Evolutionary conservation across 2,329 filamentous ascomycete species (phyloP), one percentile per base, ranked within the genome.

Genomic region (Aphanoascus verrucosus): DNA sequence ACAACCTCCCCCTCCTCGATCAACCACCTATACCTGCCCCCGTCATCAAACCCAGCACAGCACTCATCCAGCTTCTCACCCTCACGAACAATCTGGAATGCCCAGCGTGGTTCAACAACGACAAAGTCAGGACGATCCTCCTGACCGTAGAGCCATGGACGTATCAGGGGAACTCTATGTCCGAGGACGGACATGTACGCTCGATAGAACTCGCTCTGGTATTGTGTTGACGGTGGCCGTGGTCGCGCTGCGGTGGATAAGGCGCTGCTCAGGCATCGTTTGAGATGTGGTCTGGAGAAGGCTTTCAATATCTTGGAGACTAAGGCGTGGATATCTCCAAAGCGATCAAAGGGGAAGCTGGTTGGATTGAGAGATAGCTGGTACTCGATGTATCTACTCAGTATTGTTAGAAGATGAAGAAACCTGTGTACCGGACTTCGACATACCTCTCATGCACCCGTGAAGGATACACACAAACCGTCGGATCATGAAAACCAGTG

Each of bases 41-140:
- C 17, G 3, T 23, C 38, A 23, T 49, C 41, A 38, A 61, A 61
- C 42, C 57, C 44, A 14, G 46, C 19, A 46, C 56, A 61, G 32
- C 58, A 56, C 34, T 56, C 55, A 12, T 38, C 15, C 8, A 61
- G 46, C 32, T 52, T 32, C 47, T 58, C 47, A 14, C 56, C 59
- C n/a, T 61, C 58, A 6, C 58, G 53, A 11, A 60, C 47, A 12
- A 61, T 40, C 47, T 61, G 57, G 17, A 61, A 52, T 12, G 55
- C 59, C 59, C 59, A 61, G 41, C 44, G 19, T 2, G 50, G 50
- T 3, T 56, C 48, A 15, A 43, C 9, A 31, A 61, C 45, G 17
- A 45, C 32, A 44, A 61, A 57, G 37, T 61, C 59, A 41, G 60
- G 55, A 14, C 57, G 51, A 12, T 51, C 55, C 38, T 55, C 37